phyloP scores from a whole-genome alignment of 345 rosid species.

The Hibiscus syriacus region DNA sequence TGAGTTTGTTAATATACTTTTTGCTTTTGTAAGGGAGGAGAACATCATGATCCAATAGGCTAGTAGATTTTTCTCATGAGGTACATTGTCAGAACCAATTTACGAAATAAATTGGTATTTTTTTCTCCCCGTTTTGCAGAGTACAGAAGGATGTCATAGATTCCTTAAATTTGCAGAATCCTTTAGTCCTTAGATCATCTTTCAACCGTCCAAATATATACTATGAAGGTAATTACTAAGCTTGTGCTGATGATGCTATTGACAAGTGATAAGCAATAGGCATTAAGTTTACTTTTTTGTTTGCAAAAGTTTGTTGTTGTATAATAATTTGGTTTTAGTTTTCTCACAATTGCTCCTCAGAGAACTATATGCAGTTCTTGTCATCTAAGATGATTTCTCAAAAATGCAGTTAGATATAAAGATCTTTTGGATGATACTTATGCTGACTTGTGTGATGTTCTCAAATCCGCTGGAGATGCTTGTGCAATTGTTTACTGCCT shows the following conservation, averaged over 20 bases:
- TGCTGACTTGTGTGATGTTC: conserved; percentile 56
- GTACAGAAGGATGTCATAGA: conserved; percentile 84
- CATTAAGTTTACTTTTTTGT: neutral
- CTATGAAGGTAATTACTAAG: conserved; percentile 66
- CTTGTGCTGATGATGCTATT: conserved; percentile 1
- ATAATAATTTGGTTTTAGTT: neutral
- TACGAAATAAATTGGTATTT: neutral
- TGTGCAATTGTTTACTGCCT: conserved; percentile 95
- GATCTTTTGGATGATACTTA: conserved; percentile 73
- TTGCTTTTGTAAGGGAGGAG: neutral
- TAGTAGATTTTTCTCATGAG: neutral
- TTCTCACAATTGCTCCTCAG: neutral
- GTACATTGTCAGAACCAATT: neutral
- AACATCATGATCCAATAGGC: neutral
- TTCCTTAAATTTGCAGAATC: conserved; percentile 66
- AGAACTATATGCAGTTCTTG: conserved; percentile 1
- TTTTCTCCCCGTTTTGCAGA: conserved; percentile 37
- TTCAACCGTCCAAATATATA: conserved; percentile 90
- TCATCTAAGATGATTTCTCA: conserved; percentile 29
- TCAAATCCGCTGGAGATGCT: conserved; percentile 60
- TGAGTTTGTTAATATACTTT: conserved; percentile 28
- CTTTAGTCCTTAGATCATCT: conserved; percentile 82
- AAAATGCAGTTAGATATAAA: conserved; percentile 76
- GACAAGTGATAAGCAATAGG: neutral
- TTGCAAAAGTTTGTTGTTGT: neutral